These are phyloP conservation scores for Tricholomella constricta DNA, from an alignment of 768 basidiomycete genomes.

Conservation along the genomic window DNA sequence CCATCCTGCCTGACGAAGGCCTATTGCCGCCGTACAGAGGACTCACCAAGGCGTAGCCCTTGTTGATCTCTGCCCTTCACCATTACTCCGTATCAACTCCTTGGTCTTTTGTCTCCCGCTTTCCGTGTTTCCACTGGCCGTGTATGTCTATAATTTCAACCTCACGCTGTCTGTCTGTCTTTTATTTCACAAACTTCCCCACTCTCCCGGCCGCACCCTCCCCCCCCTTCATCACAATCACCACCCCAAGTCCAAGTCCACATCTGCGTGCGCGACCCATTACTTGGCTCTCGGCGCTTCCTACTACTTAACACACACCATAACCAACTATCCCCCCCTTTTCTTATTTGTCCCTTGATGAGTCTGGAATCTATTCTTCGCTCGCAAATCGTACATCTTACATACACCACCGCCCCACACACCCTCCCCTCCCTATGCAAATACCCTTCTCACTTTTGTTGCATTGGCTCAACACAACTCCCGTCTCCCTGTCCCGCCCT, in stretches of 20 bases:
- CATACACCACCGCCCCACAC: background rate
- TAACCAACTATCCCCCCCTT: background rate
- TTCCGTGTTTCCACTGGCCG: background rate
- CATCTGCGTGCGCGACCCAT: background rate
- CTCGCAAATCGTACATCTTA: background rate
- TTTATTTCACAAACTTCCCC: background rate
- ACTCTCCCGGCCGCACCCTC: background rate
- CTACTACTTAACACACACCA: background rate
- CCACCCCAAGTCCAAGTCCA: background rate
- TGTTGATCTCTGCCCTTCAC: background rate
- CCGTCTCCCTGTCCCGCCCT: background rate
- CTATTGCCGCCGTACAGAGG: slow-evolving; percentile 36
- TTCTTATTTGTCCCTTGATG: background rate
- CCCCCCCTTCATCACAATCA: background rate
- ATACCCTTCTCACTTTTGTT: background rate
- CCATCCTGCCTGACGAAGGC: slow-evolving; percentile 47
- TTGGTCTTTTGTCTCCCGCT: background rate
- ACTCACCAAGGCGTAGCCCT: slow-evolving; percentile 17
- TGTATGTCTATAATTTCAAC: slow-evolving; percentile 12
- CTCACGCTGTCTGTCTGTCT: background rate
- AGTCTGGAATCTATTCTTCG: slow-evolving; percentile 4
- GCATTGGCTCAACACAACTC: background rate
- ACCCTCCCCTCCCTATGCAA: background rate
- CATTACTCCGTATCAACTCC: background rate
- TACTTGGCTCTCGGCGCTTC: slow-evolving; percentile 1